Conservation (phyloP, 1,139 yeast genomes). For the Meyerozyma carpophila region DNA sequence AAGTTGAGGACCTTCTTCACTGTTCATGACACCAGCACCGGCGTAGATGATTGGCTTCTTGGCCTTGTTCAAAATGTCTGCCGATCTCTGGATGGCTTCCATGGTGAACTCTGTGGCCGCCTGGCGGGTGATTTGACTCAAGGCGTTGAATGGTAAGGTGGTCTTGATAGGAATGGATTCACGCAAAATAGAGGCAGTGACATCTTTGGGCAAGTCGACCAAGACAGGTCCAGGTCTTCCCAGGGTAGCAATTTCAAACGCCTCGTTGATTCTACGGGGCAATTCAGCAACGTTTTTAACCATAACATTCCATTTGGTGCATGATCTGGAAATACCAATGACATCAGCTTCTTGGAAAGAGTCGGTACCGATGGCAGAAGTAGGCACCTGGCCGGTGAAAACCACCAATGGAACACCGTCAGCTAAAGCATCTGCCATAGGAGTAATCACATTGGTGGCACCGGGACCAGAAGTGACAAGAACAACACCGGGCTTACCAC, state of each 20-base stretch:
- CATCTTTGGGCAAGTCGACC: slow-evolving; percentile 96
- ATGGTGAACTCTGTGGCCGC: slow-evolving; percentile 74
- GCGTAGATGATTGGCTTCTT: slow-evolving; percentile 85
- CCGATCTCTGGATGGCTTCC: slow-evolving; percentile 73
- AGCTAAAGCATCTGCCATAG: slow-evolving; percentile 95
- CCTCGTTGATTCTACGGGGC: slow-evolving; percentile 94
- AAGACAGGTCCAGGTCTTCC: slow-evolving; percentile 99
- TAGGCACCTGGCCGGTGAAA: slow-evolving; percentile 97
- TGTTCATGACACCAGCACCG: slow-evolving; percentile 84
- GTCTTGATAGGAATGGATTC: slow-evolving; percentile 83
- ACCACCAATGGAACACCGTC: slow-evolving; percentile 98
- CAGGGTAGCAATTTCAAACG: slow-evolving; percentile 90
- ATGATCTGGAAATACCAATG: slow-evolving; percentile 91
- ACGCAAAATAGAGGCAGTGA: slow-evolving; percentile 84
- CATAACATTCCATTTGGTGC: slow-evolving; percentile 99
- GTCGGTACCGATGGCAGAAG: slow-evolving; percentile 93
- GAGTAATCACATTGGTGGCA: slow-evolving; percentile 95
- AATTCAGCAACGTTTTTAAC: slow-evolving; percentile 90
- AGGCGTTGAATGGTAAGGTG: slow-evolving; percentile 78
- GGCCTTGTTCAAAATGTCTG: slow-evolving; percentile 71
- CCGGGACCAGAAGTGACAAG: slow-evolving; percentile 98
- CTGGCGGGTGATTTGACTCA: slow-evolving; percentile 63
- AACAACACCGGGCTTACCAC: slow-evolving; percentile 97
- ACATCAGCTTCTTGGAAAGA: slow-evolving; percentile 99
- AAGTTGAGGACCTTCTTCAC: slow-evolving; percentile 73